A percentile compares a stretch with the other conserved stretches of the same genome.
Conservation (phyloP, 805 yeast genomes). For the Tetrapisispora fleetii region DNA sequence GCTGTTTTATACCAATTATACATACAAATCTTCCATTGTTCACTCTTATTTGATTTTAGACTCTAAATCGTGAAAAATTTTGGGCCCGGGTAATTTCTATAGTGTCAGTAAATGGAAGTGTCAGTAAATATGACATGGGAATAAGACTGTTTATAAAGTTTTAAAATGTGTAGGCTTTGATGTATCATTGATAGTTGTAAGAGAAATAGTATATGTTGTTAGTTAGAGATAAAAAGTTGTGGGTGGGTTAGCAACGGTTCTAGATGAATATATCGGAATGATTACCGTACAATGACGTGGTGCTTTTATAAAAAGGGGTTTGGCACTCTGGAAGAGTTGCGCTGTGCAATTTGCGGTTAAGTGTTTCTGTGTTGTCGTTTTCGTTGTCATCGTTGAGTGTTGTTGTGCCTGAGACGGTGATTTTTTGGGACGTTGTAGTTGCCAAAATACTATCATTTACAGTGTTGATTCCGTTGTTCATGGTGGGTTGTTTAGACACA, state of each 20-base stretch:
- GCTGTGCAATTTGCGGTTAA: not conserved
- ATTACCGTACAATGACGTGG: not conserved
- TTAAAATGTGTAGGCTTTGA: no score
- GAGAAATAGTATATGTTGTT: no score
- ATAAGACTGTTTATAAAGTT: not conserved
- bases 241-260: not conserved
- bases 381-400: not conserved
- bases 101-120: not conserved
- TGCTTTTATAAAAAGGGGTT: not conserved
- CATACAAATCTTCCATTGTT: not conserved
- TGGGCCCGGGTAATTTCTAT: not conserved
- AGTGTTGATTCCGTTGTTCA: not conserved
- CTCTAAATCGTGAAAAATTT: not conserved
- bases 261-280: constrained; percentile 1
- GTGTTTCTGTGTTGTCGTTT: not conserved
- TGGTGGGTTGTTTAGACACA: not conserved
- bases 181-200: no score
- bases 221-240: no score
- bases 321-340: not conserved
- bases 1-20: no score
- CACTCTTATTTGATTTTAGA: not conserved
- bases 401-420: not conserved
- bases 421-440: not conserved
- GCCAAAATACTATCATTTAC: not conserved
- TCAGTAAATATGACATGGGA: not conserved